Evolutionary conservation across 2,329 filamentous ascomycete species (phyloP).

Genomic region (Ploettnerulaceae sp.): DNA sequence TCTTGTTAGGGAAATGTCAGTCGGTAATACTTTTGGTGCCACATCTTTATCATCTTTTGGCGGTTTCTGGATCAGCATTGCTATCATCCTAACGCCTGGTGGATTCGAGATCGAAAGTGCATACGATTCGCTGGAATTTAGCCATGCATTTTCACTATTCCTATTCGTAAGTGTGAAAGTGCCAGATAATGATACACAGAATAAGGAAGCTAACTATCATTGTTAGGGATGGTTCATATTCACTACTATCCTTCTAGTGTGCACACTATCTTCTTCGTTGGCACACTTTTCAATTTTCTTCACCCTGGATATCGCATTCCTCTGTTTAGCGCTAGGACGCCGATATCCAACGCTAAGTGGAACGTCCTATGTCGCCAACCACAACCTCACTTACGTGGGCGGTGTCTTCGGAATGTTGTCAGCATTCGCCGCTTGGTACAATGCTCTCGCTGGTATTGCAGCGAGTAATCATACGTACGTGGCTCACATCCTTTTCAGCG

Average conservation of each 20-base stretch:
- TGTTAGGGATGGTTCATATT: constrained; percentile 72
- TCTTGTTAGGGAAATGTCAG: constrained; percentile 68
- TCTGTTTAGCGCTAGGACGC: constrained; percentile 65
- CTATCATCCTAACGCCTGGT: constrained; percentile 63
- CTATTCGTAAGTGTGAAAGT: constrained; percentile 44
- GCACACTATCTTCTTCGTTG: constrained; percentile 71
- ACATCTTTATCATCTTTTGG: constrained; percentile 78
- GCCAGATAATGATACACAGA: no score
- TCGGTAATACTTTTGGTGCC: constrained; percentile 83
- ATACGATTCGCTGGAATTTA: constrained; percentile 45
- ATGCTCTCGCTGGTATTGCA: constrained; percentile 51
- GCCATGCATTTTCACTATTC: constrained; percentile 68
- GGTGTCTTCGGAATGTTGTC: constrained; percentile 52
- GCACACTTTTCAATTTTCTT: constrained; percentile 77
- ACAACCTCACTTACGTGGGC: constrained; percentile 44
- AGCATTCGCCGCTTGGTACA: constrained; percentile 56
- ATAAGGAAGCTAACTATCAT: neutral
- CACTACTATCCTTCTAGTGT: constrained; percentile 67
- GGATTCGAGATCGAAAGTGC: constrained; percentile 56
- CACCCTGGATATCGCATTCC: constrained; percentile 69
- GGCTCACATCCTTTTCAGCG: neutral
- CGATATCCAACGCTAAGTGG: constrained; percentile 44
- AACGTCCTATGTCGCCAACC: constrained; percentile 33
- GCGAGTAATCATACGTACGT: constrained; percentile 34
- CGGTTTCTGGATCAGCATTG: constrained; percentile 78